A percentile compares a stretch with the other conserved stretches of the same genome.
Evolutionary conservation across 148 eudicot species (phyloP).

Genomic region (Suaeda aralocaspica): DNA sequence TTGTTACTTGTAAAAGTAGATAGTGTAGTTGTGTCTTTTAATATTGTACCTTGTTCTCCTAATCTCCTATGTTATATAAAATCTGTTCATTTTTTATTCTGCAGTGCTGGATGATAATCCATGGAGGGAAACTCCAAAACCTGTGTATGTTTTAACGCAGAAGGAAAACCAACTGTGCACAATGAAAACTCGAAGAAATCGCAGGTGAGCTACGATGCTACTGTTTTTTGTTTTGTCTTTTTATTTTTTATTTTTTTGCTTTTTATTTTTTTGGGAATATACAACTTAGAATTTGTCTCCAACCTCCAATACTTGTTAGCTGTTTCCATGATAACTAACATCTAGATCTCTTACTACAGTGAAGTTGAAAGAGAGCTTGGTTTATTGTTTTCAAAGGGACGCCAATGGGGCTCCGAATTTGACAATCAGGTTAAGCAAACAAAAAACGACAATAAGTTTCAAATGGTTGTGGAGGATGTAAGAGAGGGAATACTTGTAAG

Average conservation of each 20-base stretch:
- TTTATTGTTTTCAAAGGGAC: constrained; percentile 67
- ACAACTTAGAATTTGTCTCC: background rate
- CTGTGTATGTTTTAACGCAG: constrained; percentile 89
- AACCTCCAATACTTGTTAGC: background rate
- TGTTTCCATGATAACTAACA: constrained; percentile 16
- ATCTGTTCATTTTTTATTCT: constrained; percentile 12
- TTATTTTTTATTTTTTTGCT: too few relatives aligned
- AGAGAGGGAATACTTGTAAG: constrained; percentile 94
- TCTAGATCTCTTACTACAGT: constrained; percentile 38
- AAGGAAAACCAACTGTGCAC: constrained; percentile 89
- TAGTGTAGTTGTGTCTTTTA: background rate
- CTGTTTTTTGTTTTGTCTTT: too few relatives aligned
- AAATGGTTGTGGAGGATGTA: constrained; percentile 96
- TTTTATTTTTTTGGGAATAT: too few relatives aligned
- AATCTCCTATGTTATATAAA: background rate
- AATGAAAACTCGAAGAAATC: constrained; percentile 87
- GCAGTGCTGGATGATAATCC: constrained; percentile 88
- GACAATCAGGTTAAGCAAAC: constrained; percentile 61
- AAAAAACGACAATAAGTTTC: constrained; percentile 47
- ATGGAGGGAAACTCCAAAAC: constrained; percentile 82
- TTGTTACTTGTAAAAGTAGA: background rate
- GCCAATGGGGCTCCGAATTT: constrained; percentile 42
- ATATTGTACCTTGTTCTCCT: background rate
- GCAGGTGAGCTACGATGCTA: constrained; percentile 45
- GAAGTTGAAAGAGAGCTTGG: constrained; percentile 97